Base-by-base conservation (phyloP, 2,329 filamentous ascomycete genomes). In the Sarocladium strictum region DNA sequence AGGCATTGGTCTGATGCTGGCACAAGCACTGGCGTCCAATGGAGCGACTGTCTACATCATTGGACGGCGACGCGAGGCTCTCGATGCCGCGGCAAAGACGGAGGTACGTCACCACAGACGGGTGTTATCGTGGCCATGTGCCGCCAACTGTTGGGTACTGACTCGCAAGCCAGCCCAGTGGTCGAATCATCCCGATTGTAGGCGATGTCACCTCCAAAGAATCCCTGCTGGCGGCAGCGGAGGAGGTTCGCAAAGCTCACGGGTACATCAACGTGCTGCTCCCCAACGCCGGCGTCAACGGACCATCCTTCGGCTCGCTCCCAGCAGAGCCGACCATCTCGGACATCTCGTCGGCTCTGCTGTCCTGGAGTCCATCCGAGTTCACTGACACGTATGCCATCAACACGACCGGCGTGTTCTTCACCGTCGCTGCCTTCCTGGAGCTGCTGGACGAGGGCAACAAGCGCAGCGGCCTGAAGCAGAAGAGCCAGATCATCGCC, bases 181-280 rank as follows among this genome's bases (percentile, higher is more conserved):
- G 15, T 53, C 59, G 63, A 41, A 81, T 73, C 23, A 58, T 64
- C 15, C 66, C 72, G 1, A 27, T 76, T 24, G 59, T 65, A 21
- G 74, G 72, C 62, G 73, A 76, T 54, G 70, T 76, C 15, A 69
- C 67, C 1, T 69, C 65, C 55, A 66, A 79, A 74, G 62, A 69
- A 60, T 60, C 80, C 76, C 69, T 80, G 1, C 81, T 84, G 29
- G 64, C 78, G 12, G 85, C 86, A 59, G 85, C 86, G 47, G 68
- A 72, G 57, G 75, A 66, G 33, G 69, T 90, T 54, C 69, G 75
- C 3, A 66, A 69, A 21, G 79, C 81, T 24, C 76, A 84, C 55
- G 79, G 80, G 49, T 76, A 81, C 63, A 77, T 89, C 63, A 80
- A 86, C 60, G 77, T 89, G 37, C 71, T 88, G 10, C 72, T 85